phyloP scores from a whole-genome alignment of 129 eudicot species.

The sunflower (Helianthus annuus) region HanXRQr2.0-SUNRISE NC_035441.2:64187763-64188262 shows the following conservation, averaged over 20 bases:
- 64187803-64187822: too few species aligned
- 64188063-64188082: constrained; percentile 18
- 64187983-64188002: constrained; percentile 29
- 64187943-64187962: constrained; percentile 18
- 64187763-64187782: too few species aligned
- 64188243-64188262: constrained; percentile 46
- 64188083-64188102: constrained; percentile 18
- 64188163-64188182: constrained; percentile 61
- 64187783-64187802: too few species aligned
- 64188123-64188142: constrained; percentile 15
- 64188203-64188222: constrained; percentile 60
- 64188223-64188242: constrained; percentile 78
- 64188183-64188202: constrained; percentile 57
- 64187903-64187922: too few species aligned
- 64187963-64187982: constrained; percentile 8
- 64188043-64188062: constrained; percentile 29
- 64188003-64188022: constrained; percentile 33
- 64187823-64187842: too few species aligned
- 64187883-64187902: too few species aligned
- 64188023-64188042: constrained; percentile 6
- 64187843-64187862: too few species aligned
- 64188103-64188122: not conserved
- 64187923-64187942: too few species aligned
- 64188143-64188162: constrained; percentile 35
- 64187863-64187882: too few species aligned